These are phyloP conservation scores for Paraconiothyrium sp. DNA, from an alignment of 2,329 filamentous ascomycete species.

Conservation along the genomic window DNA sequence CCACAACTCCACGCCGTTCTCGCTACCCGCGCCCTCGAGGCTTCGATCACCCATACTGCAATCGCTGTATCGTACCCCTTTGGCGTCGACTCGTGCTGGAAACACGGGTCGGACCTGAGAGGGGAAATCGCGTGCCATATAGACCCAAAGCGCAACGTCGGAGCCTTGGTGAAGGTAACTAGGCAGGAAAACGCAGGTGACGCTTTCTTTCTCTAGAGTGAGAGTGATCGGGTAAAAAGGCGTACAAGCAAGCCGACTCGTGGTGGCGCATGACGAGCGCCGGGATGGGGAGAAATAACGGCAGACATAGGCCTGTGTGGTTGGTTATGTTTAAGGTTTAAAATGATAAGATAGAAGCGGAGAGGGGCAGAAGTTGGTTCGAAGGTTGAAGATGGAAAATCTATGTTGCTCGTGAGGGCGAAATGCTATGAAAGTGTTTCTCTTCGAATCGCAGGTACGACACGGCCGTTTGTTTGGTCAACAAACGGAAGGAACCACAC, in stretches of 20 bases:
- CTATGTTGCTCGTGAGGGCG: neutral
- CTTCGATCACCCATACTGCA: neutral
- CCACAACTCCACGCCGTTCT: slow-evolving; percentile 1
- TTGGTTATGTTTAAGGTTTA: neutral
- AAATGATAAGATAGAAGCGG: neutral
- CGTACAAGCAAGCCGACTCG: neutral
- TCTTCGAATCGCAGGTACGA: neutral
- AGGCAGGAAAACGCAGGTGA: neutral
- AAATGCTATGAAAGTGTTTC: neutral
- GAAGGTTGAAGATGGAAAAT: neutral
- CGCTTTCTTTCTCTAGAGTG: neutral
- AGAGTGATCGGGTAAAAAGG: neutral
- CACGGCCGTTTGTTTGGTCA: neutral
- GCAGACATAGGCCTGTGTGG: neutral
- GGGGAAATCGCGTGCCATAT: neutral
- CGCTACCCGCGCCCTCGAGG: neutral
- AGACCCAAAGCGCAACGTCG: neutral
- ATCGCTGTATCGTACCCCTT: neutral
- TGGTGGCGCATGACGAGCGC: neutral
- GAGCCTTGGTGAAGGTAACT: slow-evolving; percentile 4
- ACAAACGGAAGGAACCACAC: neutral
- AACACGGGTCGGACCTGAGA: neutral
- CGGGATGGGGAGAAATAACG: neutral
- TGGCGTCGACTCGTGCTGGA: neutral
- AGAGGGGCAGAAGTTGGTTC: neutral